A percentile compares a stretch with the other conserved stretches of the same genome.
phyloP scores from a whole-genome alignment of 2,329 filamentous ascomycete genomes.

The Didymella keratinophila region DNA sequence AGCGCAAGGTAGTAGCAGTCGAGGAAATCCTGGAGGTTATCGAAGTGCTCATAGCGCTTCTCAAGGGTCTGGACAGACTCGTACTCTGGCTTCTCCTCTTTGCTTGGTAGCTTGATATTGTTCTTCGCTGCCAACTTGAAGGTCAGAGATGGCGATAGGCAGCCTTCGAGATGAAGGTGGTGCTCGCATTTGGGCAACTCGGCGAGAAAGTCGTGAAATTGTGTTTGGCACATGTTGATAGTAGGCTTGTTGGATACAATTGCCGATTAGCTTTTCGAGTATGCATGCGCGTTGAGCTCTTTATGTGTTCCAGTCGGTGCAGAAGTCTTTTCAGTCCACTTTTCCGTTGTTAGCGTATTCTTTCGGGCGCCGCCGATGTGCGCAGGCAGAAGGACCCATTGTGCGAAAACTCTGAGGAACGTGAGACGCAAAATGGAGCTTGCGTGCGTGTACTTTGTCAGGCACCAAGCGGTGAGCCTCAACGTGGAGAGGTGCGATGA shows the following conservation, averaged over 20 bases:
- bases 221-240: conserved; percentile 17
- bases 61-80: conserved; percentile 65
- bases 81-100: conserved; percentile 67
- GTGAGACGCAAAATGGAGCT: conserved; percentile 4
- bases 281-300: not conserved
- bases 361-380: conserved; percentile 23
- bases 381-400: conserved; percentile 10
- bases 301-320: conserved; percentile 13
- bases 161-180: conserved; percentile 81
- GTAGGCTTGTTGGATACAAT: not conserved
- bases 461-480: conserved; percentile 8
- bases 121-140: conserved; percentile 75
- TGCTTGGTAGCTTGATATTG: conserved; percentile 63
- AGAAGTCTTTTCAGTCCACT: conserved; percentile 20
- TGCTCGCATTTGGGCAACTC: conserved; percentile 80
- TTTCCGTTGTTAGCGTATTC: conserved; percentile 19
- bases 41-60: conserved; percentile 71
- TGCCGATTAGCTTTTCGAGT: conserved; percentile 9
- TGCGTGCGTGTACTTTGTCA: not conserved
- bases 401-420: conserved; percentile 10
- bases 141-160: conserved; percentile 72
- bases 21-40: conserved; percentile 78
- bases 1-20: conserved; percentile 81
- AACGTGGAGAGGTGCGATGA: not conserved
- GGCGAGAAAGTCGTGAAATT: conserved; percentile 30